These are phyloP conservation scores for Curvularia sp. DNA, from an alignment of 2,329 filamentous ascomycete genomes.

Conservation along the genomic window DNA sequence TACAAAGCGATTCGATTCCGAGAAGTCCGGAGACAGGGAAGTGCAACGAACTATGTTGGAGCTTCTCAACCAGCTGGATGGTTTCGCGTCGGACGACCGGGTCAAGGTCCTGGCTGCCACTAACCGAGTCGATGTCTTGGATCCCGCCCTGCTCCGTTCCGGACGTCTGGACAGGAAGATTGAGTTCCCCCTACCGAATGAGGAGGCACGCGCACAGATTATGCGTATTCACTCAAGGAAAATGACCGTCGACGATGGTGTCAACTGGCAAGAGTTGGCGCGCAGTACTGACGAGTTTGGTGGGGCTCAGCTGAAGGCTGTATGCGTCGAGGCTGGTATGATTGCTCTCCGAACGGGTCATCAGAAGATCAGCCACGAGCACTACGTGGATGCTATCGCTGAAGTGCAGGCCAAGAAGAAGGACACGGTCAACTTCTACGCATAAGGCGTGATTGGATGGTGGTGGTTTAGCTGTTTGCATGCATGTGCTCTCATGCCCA, in stretches of 20 bases:
- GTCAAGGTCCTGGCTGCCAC: conserved; percentile 97
- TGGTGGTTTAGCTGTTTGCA: conserved; percentile 31
- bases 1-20: conserved; percentile 98
- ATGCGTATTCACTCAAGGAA: conserved; percentile 96
- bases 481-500: conserved; percentile 28
- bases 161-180: conserved; percentile 96
- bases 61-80: conserved; percentile 96
- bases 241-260: conserved; percentile 91
- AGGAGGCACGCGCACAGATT: conserved; percentile 96
- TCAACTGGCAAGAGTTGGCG: conserved; percentile 96
- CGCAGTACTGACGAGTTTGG: conserved; percentile 98
- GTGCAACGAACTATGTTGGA: conserved; percentile 99
- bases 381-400: conserved; percentile 97
- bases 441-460: conserved; percentile 34
- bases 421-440: conserved; percentile 66
- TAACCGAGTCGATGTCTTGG: conserved; percentile 92
- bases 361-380: conserved; percentile 96
- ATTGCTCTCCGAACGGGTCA: conserved; percentile 94
- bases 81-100: conserved; percentile 94
- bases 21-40: conserved; percentile 97
- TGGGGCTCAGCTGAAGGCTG: conserved; percentile 95
- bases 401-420: conserved; percentile 92
- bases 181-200: conserved; percentile 96
- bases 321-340: conserved; percentile 99
- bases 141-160: conserved; percentile 88